phyloP scores from a whole-genome alignment of 495 filamentous ascomycete species.

The Xylaria nigripes region DNA sequence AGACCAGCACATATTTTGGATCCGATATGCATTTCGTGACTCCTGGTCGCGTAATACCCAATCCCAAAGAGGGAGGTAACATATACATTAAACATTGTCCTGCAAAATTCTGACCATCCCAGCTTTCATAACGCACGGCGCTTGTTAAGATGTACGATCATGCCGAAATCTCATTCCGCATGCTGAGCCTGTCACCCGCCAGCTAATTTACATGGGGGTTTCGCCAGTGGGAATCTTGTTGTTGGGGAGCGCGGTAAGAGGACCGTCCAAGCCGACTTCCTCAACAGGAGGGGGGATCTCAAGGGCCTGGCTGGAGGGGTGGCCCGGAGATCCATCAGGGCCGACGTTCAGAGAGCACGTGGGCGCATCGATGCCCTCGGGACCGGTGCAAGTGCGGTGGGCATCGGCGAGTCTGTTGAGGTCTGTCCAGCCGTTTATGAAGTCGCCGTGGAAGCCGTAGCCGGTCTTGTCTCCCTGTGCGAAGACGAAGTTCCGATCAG shows the following conservation, averaged over 20 bases:
- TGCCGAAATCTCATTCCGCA: too few relatives aligned
- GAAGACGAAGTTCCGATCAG: constrained; percentile 48
- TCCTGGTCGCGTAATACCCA: too few relatives aligned
- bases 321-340: constrained; percentile 1
- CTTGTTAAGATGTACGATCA: too few relatives aligned
- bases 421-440: constrained; percentile 64
- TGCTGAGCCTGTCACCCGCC: too few relatives aligned
- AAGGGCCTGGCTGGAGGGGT: neutral
- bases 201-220: neutral
- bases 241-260: neutral
- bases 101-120: too few relatives aligned
- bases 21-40: too few relatives aligned
- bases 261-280: constrained; percentile 5
- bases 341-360: constrained; percentile 10
- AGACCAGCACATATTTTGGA: too few relatives aligned
- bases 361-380: constrained; percentile 13
- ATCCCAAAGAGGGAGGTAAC: neutral
- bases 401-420: constrained; percentile 38
- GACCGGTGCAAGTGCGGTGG: constrained; percentile 28
- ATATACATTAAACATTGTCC: neutral
- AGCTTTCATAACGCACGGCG: too few relatives aligned
- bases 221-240: constrained; percentile 6
- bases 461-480: constrained; percentile 63
- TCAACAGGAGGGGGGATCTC: neutral
- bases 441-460: constrained; percentile 68